These are phyloP conservation scores for Leavenworthia alabamica DNA, from an alignment of 345 rosid species.

Conservation along the genomic window DNA sequence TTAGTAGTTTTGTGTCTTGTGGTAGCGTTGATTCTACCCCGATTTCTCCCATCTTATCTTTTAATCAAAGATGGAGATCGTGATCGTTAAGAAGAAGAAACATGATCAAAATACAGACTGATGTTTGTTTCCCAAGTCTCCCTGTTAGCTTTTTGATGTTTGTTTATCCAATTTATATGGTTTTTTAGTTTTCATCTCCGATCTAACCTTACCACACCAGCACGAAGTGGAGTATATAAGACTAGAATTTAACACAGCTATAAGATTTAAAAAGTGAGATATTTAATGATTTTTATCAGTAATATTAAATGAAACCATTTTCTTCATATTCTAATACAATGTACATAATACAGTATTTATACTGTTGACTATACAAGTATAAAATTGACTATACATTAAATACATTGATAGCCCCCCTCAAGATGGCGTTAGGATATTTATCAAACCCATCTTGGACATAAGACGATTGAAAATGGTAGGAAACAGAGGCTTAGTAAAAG, in stretches of 20 bases:
- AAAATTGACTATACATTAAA: too few relatives aligned
- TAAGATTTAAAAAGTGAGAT: not conserved
- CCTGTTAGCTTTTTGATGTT: not conserved
- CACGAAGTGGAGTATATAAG: not conserved
- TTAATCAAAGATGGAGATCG: conserved; percentile 34
- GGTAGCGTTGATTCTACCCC: conserved; percentile 45
- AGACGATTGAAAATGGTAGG: too few relatives aligned
- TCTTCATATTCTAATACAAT: too few relatives aligned
- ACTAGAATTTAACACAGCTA: not conserved
- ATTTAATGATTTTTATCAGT: too few relatives aligned
- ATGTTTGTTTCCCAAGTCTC: not conserved
- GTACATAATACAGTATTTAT: too few relatives aligned
- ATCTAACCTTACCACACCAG: not conserved
- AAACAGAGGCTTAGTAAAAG: too few relatives aligned
- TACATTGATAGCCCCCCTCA: too few relatives aligned
- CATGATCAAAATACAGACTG: not conserved
- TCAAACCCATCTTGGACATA: too few relatives aligned
- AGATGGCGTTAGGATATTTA: too few relatives aligned
- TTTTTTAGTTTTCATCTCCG: not conserved
- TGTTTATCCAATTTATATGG: not conserved
- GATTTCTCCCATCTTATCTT: conserved; percentile 47
- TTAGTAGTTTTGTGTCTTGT: conserved; percentile 55
- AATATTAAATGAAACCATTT: too few relatives aligned
- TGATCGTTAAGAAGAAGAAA: conserved; percentile 22
- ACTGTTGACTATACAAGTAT: too few relatives aligned